Percentiles rank a stretch among this genome's conserved stretches.
phyloP scores from a whole-genome alignment of 352 stramenopile genomes.

The Globisporangium uncinulatum region DNA sequence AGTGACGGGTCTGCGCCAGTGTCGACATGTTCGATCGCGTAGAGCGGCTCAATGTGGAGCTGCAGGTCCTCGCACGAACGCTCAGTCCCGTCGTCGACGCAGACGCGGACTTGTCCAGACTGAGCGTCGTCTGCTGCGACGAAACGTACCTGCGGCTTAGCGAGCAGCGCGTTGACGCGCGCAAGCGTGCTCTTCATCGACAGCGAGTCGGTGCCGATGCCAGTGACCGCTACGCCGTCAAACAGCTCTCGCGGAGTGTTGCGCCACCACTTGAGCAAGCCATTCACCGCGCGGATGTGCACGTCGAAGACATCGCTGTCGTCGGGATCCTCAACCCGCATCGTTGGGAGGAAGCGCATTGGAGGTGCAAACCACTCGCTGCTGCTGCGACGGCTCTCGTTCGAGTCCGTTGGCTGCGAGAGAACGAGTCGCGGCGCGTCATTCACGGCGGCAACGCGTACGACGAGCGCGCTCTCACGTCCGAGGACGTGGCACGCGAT shows the following conservation, averaged over 20 bases:
- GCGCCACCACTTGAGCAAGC: constrained; percentile 17
- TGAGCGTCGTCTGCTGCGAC: constrained; percentile 1
- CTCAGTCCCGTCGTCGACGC: constrained; percentile 19
- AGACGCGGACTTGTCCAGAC: constrained; percentile 13
- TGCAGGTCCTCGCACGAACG: constrained; percentile 18
- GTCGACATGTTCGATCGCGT: constrained; percentile 2
- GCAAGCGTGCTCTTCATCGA: constrained; percentile 17
- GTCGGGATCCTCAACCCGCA: constrained; percentile 32
- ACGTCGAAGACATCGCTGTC: constrained; percentile 25
- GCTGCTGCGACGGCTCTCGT: neutral
- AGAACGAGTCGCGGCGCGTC: constrained; percentile 14
- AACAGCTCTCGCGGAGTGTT: constrained; percentile 14
- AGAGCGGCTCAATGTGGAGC: constrained; percentile 14
- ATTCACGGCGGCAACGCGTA: constrained; percentile 18
- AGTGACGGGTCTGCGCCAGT: neutral
- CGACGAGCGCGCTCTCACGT: constrained; percentile 2
- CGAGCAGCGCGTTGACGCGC: constrained; percentile 26
- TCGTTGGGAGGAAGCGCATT: constrained; percentile 23
- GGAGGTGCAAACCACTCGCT: constrained; percentile 21
- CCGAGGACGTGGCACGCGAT: constrained; percentile 1
- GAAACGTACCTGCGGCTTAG: constrained; percentile 22
- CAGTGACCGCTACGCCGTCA: constrained; percentile 20
- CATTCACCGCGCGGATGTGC: constrained; percentile 21
- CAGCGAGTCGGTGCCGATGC: constrained; percentile 5
- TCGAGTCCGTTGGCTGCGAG: neutral